A percentile compares a stretch with the other conserved stretches of the same genome.
These are phyloP conservation scores for Tetrahymena malaccensis DNA, from an alignment of 73 alveolate species.

Conservation along the genomic window DNA sequence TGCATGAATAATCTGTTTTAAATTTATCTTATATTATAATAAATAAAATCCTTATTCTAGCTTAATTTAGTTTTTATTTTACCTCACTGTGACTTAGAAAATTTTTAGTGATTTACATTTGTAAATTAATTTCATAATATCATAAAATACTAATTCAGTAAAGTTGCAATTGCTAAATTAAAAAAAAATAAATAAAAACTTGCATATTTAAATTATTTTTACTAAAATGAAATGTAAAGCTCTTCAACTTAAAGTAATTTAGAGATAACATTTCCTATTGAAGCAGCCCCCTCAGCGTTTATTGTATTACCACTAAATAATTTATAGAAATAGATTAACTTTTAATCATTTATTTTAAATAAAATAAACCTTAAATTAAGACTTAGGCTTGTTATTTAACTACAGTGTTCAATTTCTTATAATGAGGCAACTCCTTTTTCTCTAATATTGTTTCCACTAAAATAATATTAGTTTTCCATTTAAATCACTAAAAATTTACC, in stretches of 20 bases:
- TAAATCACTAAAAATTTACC: neutral
- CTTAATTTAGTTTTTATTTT: neutral
- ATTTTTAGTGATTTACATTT: neutral
- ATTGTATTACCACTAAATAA: neutral
- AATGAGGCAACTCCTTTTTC: neutral
- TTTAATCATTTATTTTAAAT: no score
- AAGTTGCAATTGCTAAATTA: neutral
- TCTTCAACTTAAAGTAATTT: neutral
- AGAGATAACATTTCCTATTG: neutral
- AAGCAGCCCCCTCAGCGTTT: neutral
- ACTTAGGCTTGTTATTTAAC: neutral
- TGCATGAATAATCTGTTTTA: neutral
- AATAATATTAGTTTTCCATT: no score
- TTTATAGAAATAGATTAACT: no score
- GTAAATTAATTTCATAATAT: neutral
- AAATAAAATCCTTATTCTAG: no score
- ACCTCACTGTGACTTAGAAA: neutral
- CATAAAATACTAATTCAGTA: neutral
- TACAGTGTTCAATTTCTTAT: neutral
- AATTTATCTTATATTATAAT: neutral
- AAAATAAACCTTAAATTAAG: neutral
- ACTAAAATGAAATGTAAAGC: neutral
- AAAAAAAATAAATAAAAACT: neutral
- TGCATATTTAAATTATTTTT: neutral
- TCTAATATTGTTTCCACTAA: neutral